Base-by-base conservation (phyloP, 257 asterid species). In the Solanum appendiculatum region DNA sequence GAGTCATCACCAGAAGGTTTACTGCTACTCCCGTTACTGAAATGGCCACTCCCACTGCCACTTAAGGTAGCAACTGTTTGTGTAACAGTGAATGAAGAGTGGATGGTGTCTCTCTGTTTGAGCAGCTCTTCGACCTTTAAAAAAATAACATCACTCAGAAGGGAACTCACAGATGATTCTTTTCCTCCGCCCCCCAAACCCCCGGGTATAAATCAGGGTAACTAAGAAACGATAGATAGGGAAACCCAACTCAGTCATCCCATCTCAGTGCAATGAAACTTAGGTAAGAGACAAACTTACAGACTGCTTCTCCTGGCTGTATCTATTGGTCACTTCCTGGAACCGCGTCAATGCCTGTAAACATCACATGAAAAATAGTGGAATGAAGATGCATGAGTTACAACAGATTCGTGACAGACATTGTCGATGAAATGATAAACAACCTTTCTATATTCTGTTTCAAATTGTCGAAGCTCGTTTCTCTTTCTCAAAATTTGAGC, bases 361-460 rank as follows among this genome's bases (percentile, higher is more conserved):
- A 82, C 66, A 86, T 37, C 86, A 73, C 54, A 66, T 21, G 29
- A 60, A 7, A 78, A 82, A 64, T 39, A 83, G 85, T 33, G 68
- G 34, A 56, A 46, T 25, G 29, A 34, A 68, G 40, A 60, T 68
- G 64, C 42, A 81, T 25, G 84, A 16, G 7, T 11, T 3, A 18
- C 27, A 14, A 69, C 20, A 68, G 12, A 51, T 16, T 18, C 27
- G 9, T 3, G 39, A 23, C 3, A 37, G 21, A 12, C 56, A 72
- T 48, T 15, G 73, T 86, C 13, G 15, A 80, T 40, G 25, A 86
- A 58, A 86, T 51, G 82, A 48, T 48, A 51, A 54, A 74, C 54
- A 87, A 94, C 99, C 98, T 97, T 96, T 88, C 99, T 93, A 89
- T 97, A 97, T 94, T 97, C 99, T 11, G 95, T 93, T 90, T 97